phyloP scores from a whole-genome alignment of 2,329 filamentous ascomycete genomes.

The Pseudogymnoascus sp. region DNA sequence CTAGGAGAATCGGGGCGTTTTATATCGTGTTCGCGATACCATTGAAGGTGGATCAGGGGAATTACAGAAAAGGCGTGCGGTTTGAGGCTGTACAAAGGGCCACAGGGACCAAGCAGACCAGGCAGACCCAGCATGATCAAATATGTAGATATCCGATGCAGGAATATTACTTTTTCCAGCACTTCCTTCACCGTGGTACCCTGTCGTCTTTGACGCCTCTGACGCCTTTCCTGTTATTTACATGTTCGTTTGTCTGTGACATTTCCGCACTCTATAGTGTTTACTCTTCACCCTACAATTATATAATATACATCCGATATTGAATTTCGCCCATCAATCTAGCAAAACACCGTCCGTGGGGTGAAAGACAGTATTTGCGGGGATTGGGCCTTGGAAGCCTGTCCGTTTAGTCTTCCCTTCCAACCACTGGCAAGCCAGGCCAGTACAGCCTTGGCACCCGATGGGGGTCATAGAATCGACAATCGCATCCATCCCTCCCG shows the following conservation, averaged over 20 bases:
- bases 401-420: not conserved
- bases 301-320: not conserved
- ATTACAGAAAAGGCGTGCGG: not conserved
- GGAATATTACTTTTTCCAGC: not conserved
- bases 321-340: not conserved
- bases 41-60: conserved; percentile 5
- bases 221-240: not conserved
- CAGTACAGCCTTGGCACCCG: conserved; percentile 4
- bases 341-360: not conserved
- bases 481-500: conserved; percentile 7
- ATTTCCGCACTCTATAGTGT: not conserved
- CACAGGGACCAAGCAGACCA: not conserved
- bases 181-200: not conserved
- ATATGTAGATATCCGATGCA: conserved; percentile 6
- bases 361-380: not conserved
- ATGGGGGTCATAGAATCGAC: conserved; percentile 8
- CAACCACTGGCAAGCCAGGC: conserved; percentile 3
- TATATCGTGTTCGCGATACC: conserved; percentile 7
- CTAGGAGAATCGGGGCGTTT: conserved; percentile 7
- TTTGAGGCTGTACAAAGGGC: not conserved
- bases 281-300: not conserved
- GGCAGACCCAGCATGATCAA: conserved; percentile 15
- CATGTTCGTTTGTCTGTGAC: not conserved
- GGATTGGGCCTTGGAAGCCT: not conserved
- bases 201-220: not conserved